These are phyloP conservation scores for Seminavis robusta DNA, from an alignment of 108 stramenopile species.

Conservation along the genomic window DNA sequence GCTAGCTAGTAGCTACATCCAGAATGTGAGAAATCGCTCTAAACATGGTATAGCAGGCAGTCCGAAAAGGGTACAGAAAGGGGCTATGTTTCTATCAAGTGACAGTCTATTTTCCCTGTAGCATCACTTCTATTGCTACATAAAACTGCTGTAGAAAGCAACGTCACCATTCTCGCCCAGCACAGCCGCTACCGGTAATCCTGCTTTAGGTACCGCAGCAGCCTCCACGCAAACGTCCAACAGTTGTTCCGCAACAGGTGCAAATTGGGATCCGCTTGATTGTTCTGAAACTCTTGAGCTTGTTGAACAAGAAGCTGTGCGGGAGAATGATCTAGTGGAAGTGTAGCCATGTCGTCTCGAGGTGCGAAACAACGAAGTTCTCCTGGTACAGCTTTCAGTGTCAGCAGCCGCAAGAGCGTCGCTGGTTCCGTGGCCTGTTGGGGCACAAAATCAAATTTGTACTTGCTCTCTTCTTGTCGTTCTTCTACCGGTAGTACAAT, in stretches of 20 bases:
- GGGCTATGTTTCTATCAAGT: no score
- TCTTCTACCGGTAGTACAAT: neutral
- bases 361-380: neutral
- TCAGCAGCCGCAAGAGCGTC: slow-evolving; percentile 14
- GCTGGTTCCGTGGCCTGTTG: slow-evolving; percentile 12
- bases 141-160: no score
- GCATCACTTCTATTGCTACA: no score
- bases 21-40: no score
- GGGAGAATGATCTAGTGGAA: neutral
- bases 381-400: slow-evolving; percentile 26
- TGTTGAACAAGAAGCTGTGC: neutral
- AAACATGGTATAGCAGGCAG: no score
- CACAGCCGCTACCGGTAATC: no score
- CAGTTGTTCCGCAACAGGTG: slow-evolving; percentile 33
- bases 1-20: no score
- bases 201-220: no score
- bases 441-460: slow-evolving; percentile 25
- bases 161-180: no score
- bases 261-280: slow-evolving; percentile 13
- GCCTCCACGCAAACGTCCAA: slow-evolving; percentile 29
- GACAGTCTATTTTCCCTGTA: no score
- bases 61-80: no score
- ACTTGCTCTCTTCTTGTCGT: neutral
- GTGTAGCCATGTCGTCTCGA: neutral
- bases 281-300: slow-evolving; percentile 18